phyloP scores from a whole-genome alignment of 345 rosid genomes.

The Gossypium sturtianum region DNA sequence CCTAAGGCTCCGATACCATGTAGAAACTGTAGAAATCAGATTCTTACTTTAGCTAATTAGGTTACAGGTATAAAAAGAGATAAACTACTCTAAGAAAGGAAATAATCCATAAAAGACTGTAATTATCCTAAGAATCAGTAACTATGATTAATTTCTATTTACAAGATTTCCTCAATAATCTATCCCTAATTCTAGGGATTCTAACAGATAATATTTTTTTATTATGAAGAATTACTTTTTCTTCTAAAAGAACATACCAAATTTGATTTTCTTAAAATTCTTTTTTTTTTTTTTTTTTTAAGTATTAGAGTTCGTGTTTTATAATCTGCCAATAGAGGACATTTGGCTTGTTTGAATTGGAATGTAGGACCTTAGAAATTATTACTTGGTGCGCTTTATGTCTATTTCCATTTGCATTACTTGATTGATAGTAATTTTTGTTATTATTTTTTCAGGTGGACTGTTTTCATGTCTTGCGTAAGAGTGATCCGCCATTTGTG shows the following conservation, averaged over 20 bases:
- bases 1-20: too few species aligned
- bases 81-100: too few species aligned
- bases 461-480: conserved; percentile 95
- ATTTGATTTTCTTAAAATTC: neutral
- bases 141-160: too few species aligned
- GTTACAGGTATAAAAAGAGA: too few species aligned
- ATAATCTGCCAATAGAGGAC: neutral
- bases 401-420: neutral
- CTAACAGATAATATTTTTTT: too few species aligned
- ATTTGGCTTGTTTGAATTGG: neutral
- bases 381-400: neutral
- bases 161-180: too few species aligned
- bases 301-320: neutral
- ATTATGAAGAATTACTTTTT: neutral
- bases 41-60: too few species aligned
- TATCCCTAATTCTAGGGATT: too few species aligned
- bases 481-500: conserved; percentile 89
- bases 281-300: neutral
- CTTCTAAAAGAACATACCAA: neutral
- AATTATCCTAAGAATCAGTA: too few species aligned
- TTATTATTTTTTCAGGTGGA: conserved; percentile 62
- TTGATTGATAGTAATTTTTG: neutral
- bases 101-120: too few species aligned
- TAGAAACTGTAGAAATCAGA: too few species aligned
- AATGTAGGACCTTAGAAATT: neutral